Conservation (phyloP, 805 yeast genomes). For the Kodamaea leandrae region DNA sequence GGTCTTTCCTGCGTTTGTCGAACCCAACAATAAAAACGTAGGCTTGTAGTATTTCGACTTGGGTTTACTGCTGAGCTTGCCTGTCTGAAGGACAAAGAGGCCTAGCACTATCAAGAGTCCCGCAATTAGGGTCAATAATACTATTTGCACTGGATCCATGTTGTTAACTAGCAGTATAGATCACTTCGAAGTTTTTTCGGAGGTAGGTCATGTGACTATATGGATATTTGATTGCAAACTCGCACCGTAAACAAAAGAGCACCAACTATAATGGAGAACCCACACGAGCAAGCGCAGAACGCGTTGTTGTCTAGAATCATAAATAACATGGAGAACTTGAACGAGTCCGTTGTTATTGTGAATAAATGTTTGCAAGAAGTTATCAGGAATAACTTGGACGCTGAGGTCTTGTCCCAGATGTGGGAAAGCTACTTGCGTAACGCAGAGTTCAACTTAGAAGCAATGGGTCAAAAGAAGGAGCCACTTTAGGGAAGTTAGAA, state of each 20-base stretch:
- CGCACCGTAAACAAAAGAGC: not conserved
- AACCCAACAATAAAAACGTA: constrained; percentile 63
- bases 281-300: constrained; percentile 78
- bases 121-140: constrained; percentile 23
- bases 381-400: constrained; percentile 63
- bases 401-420: constrained; percentile 70
- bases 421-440: constrained; percentile 76
- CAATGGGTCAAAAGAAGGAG: constrained; percentile 61
- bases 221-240: too few species aligned
- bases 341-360: constrained; percentile 64
- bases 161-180: not conserved
- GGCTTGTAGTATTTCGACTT: constrained; percentile 38
- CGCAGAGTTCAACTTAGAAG: constrained; percentile 64
- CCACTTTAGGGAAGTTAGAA: constrained; percentile 28
- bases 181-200: not conserved
- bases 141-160: constrained; percentile 30
- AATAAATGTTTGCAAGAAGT: constrained; percentile 61
- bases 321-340: constrained; percentile 68
- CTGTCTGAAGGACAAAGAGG: constrained; percentile 23
- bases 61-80: constrained; percentile 6
- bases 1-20: constrained; percentile 67
- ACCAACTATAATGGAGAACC: constrained; percentile 59
- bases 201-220: constrained; percentile 3
- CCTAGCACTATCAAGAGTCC: constrained; percentile 27
- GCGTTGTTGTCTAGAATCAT: constrained; percentile 75